Evolutionary conservation across 2,329 filamentous ascomycete genomes (phyloP), one percentile per base, ranked within the genome.

Genomic region (Cercospora sesami): DNA sequence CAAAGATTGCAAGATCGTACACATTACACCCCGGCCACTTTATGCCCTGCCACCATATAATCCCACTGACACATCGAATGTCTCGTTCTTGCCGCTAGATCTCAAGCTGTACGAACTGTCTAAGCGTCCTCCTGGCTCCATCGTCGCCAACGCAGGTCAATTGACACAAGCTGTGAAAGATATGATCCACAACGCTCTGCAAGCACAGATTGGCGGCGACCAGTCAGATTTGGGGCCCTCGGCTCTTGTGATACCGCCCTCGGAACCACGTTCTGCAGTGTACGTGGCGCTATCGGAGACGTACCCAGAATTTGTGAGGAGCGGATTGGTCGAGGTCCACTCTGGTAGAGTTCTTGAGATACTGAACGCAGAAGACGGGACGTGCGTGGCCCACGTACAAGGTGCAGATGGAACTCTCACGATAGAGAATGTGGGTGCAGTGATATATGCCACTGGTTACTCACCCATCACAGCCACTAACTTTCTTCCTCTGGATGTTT

Each of bases 391-490:
- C 3, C 26, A 61, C 8, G 66, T 73, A 26, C 23, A 64, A 28
- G 23, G 53, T 8, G 33, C 48, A 1, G 51, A 67, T n/a, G 64
- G 66, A 36, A 55, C 62, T 1, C 31, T 42, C n/a, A 31, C 33
- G 4, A 1, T 92, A 3, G 75, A 84, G 0, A 81, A 90, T 60
- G 79, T 94, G 31, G 86, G 86, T 0, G 90, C 89, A 0, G 83
- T 95, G 10, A 83, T 96, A 1, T 83, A 92, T 18, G 91, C 91
- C 0, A 94, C 91, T 0, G 92, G 92, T 1, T 96, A 92, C 75
- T 86, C 89, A 5, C 85, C 90, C 0, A 84, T 86, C 0, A 80
- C 85, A 0, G 89, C 89, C 0, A 78, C 95, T 9, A 84, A 86
- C 5, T 93, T 90, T 71, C 82, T 96, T 0, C 85, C 89, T 0